A percentile compares a stretch with the other conserved stretches of the same genome.
phyloP scores from a whole-genome alignment of 257 asterid genomes.

The Solanum phureja region DNA sequence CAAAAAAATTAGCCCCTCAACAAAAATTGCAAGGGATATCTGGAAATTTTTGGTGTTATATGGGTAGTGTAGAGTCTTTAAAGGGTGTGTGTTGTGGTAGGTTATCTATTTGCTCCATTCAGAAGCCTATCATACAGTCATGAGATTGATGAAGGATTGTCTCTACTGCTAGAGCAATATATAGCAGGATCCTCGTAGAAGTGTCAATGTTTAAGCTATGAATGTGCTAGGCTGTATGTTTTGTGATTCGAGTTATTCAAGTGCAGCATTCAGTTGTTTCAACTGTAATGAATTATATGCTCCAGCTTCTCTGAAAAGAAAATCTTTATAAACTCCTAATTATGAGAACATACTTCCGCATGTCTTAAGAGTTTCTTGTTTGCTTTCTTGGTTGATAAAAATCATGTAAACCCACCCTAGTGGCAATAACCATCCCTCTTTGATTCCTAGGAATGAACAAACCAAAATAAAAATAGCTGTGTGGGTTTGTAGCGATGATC shows the following conservation, averaged over 20 bases:
- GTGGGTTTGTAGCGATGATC: background rate
- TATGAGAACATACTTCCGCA: background rate
- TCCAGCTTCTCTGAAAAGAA: background rate
- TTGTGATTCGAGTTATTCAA: background rate
- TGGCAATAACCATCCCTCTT: background rate
- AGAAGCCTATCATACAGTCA: background rate
- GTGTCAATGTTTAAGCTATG: background rate
- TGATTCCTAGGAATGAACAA: background rate
- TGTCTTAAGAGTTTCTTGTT: background rate
- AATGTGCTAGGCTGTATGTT: background rate
- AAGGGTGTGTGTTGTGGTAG: background rate
- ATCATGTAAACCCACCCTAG: background rate
- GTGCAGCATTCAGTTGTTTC: background rate
- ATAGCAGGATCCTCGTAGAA: background rate
- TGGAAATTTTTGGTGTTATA: background rate
- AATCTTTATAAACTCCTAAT: background rate
- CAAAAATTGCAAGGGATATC: background rate
- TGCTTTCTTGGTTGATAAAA: background rate
- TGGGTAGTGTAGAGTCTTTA: background rate
- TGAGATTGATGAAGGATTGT: background rate
- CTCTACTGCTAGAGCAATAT: background rate
- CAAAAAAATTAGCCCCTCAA: background rate
- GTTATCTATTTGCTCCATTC: background rate
- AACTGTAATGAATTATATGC: background rate
- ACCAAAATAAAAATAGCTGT: background rate